phyloP scores from a whole-genome alignment of 78 protist species.

The Capsaspora owczarzaki region DNA sequence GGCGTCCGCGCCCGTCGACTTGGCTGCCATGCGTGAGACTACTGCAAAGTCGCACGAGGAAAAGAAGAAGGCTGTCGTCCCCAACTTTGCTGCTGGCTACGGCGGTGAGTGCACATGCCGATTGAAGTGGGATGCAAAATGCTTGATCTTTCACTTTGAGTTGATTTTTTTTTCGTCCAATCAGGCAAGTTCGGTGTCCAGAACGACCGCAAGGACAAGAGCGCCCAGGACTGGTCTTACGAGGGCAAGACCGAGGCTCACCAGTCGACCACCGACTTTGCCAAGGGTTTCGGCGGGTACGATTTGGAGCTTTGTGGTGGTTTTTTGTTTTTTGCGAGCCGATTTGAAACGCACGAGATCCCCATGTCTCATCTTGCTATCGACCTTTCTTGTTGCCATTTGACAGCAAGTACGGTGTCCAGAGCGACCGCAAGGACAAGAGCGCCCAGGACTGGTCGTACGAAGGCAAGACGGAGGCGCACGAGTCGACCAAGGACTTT shows the following conservation, averaged over 20 bases:
- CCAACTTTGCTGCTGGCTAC: not conserved
- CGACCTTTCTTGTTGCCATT: not conserved
- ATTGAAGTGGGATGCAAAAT: too few relatives aligned
- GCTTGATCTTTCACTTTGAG: too few relatives aligned
- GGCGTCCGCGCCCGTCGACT: not conserved
- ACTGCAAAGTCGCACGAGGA: not conserved
- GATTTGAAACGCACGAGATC: not conserved
- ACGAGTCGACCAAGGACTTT: not conserved
- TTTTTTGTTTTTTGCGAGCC: not conserved
- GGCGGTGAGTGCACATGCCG: too few relatives aligned
- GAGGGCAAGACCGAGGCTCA: not conserved
- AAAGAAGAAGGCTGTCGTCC: not conserved
- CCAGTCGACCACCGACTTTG: not conserved
- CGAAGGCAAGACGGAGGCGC: not conserved
- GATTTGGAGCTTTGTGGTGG: not conserved
- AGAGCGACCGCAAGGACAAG: not conserved
- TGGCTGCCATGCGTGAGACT: not conserved
- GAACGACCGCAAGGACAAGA: not conserved
- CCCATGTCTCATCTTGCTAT: not conserved
- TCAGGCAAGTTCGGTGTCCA: not conserved
- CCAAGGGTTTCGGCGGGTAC: not conserved
- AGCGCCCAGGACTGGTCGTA: slow-evolving; percentile 5
- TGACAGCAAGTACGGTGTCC: not conserved
- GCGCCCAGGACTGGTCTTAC: too few relatives aligned
- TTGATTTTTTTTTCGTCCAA: too few relatives aligned